Conservation (phyloP, 495 filamentous ascomycete species). For the Alectoria sarmentosa region DNA sequence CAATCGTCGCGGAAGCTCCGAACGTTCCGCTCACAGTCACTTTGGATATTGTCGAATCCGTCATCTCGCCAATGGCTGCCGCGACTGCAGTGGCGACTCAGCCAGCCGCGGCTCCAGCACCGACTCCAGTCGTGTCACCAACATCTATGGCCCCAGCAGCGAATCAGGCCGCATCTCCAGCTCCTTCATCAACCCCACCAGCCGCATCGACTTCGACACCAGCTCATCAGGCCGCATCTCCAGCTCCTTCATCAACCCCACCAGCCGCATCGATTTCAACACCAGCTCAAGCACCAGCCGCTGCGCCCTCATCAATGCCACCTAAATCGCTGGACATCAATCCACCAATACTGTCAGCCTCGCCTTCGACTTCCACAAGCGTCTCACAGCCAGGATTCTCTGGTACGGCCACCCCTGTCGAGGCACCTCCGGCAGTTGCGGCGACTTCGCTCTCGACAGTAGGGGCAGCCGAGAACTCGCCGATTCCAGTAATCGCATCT, state of each 20-base stretch:
- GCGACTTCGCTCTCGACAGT: not conserved
- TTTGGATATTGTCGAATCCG: slow-evolving; percentile 1
- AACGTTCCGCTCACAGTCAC: not conserved
- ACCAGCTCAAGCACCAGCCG: slow-evolving; percentile 4
- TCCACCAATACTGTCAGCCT: slow-evolving; percentile 3
- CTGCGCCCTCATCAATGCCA: slow-evolving; percentile 9
- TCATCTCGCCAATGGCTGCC: slow-evolving; percentile 2
- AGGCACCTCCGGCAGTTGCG: not conserved
- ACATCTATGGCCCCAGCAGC: not conserved
- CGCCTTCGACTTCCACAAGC: not conserved
- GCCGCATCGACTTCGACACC: not conserved
- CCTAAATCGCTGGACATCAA: slow-evolving; percentile 7
- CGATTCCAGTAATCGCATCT: not conserved
- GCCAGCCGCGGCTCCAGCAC: slow-evolving; percentile 2
- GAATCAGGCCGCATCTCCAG: slow-evolving; percentile 5
- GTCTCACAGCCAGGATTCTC: slow-evolving; percentile 4
- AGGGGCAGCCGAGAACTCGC: not conserved
- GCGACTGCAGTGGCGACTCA: not conserved
- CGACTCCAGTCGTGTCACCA: not conserved
- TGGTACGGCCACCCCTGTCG: not conserved
- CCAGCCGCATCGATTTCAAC: not conserved
- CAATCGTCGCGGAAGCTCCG: not conserved
- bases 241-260: slow-evolving; percentile 1
- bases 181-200: slow-evolving; percentile 1
- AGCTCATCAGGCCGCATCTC: slow-evolving; percentile 8